These are phyloP conservation scores for Zoysia japonica DNA, from an alignment of 176 grass and related monocot genomes.

Conservation along the genomic window DNA sequence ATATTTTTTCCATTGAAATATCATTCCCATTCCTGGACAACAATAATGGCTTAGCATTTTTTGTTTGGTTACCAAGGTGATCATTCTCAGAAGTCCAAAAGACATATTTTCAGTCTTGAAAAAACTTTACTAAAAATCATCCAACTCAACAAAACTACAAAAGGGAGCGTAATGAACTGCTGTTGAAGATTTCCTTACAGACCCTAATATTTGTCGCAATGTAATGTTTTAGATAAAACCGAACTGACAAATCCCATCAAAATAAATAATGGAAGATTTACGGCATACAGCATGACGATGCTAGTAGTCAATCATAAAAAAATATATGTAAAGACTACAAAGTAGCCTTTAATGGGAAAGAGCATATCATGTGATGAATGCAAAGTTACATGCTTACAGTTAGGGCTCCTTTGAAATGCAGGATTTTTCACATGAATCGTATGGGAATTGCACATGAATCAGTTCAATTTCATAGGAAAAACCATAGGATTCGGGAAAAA, in stretches of 20 bases:
- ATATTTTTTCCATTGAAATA: neutral
- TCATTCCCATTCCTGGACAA: neutral
- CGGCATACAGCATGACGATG: neutral
- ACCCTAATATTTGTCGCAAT: neutral
- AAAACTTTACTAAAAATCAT: neutral
- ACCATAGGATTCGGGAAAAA: neutral
- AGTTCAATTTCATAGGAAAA: neutral
- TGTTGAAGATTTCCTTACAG: neutral
- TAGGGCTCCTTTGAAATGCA: too few relatives aligned
- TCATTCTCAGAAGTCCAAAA: neutral
- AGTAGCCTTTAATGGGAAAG: neutral
- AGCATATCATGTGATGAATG: neutral
- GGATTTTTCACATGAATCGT: too few relatives aligned
- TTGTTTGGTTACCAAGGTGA: neutral
- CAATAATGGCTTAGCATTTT: neutral
- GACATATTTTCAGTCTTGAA: neutral
- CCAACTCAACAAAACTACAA: neutral
- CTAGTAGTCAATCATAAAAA: constrained; percentile 16
- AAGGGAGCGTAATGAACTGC: neutral
- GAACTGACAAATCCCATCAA: neutral
- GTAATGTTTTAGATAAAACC: neutral
- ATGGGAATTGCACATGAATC: too few relatives aligned
- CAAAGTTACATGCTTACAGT: too few relatives aligned
- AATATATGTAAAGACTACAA: neutral
- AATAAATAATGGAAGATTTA: neutral